Conservation (phyloP, 2,329 filamentous ascomycete genomes). For the Aotearoamyces nothofagi region DNA sequence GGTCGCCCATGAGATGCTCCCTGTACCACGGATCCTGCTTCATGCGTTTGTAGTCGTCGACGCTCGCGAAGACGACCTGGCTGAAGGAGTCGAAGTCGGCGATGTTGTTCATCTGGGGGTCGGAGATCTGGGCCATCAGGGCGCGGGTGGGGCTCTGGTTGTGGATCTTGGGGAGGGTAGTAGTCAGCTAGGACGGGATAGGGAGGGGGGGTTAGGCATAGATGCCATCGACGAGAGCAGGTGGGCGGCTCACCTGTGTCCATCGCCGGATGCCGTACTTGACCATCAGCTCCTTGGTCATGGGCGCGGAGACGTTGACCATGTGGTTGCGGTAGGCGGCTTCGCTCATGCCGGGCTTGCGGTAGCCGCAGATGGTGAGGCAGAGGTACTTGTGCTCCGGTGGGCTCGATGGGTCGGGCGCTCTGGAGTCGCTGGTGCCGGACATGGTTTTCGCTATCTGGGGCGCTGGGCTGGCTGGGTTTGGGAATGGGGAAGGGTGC, state of each 20-base stretch:
- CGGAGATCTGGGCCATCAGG: slow-evolving; percentile 26
- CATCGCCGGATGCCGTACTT: slow-evolving; percentile 32
- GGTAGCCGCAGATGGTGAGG: slow-evolving; percentile 32
- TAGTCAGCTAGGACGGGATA: slow-evolving; percentile 1
- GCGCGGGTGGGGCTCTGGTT: slow-evolving; percentile 21
- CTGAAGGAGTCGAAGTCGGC: slow-evolving; percentile 34
- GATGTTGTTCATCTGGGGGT: slow-evolving; percentile 30
- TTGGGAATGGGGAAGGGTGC: no score
- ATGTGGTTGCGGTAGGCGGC: slow-evolving; percentile 31
- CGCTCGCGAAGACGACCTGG: slow-evolving; percentile 27
- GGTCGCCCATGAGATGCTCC: slow-evolving; percentile 26
- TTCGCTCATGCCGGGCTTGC: slow-evolving; percentile 30
- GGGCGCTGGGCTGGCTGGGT: no score
- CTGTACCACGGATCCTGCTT: slow-evolving; percentile 33
- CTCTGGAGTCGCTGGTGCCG: no score
- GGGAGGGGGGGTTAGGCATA: slow-evolving; percentile 1
- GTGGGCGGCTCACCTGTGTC: slow-evolving; percentile 28
- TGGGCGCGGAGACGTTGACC: slow-evolving; percentile 27
- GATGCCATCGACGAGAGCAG: no score
- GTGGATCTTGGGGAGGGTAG: no score
- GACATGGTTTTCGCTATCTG: no score
- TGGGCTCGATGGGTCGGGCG: no score
- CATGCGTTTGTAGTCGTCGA: slow-evolving; percentile 31
- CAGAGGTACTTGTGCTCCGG: slow-evolving; percentile 21
- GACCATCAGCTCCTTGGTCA: slow-evolving; percentile 31